Conservation (phyloP, 805 yeast genomes). For the Metschnikowia henanensis region DNA sequence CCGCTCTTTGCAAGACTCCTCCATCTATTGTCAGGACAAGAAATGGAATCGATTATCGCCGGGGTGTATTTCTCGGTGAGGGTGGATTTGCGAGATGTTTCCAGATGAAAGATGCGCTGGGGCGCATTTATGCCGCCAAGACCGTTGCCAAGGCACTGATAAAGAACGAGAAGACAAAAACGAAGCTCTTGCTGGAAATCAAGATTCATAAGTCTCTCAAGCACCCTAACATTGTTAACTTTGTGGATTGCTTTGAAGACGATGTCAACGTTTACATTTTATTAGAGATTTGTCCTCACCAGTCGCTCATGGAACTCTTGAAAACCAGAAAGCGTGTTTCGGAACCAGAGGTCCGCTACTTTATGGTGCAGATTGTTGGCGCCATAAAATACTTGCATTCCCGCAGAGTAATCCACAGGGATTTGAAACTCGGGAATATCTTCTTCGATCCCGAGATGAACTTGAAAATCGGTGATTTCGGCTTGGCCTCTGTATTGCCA, state of each 20-base stretch:
- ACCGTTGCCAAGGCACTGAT: constrained; percentile 97
- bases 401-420: constrained; percentile 92
- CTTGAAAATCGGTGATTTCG: constrained; percentile 96
- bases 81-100: constrained; percentile 99
- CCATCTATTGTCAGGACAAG: constrained; percentile 90
- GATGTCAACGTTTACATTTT: constrained; percentile 90
- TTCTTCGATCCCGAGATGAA: constrained; percentile 94
- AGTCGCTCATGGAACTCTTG: constrained; percentile 88
- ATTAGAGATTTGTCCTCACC: constrained; percentile 93
- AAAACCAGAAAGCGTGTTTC: constrained; percentile 80
- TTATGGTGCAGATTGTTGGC: constrained; percentile 90
- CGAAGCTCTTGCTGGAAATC: constrained; percentile 86
- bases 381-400: constrained; percentile 92
- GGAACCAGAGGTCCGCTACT: constrained; percentile 89
- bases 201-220: constrained; percentile 89
- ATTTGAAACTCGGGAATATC: constrained; percentile 92
- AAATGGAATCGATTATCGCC: constrained; percentile 82
- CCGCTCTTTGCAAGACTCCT: constrained; percentile 93
- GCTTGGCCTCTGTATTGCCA: constrained; percentile 93
- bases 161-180: constrained; percentile 84
- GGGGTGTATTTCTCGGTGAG: constrained; percentile 92
- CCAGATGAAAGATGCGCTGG: constrained; percentile 89
- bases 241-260: constrained; percentile 96
- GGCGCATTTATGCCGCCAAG: constrained; percentile 90
- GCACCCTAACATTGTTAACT: constrained; percentile 89